Evolutionary conservation across 352 stramenopile species (phyloP), one percentile per base, ranked within the genome.

Genomic region (Phytopythium litorale): DNA sequence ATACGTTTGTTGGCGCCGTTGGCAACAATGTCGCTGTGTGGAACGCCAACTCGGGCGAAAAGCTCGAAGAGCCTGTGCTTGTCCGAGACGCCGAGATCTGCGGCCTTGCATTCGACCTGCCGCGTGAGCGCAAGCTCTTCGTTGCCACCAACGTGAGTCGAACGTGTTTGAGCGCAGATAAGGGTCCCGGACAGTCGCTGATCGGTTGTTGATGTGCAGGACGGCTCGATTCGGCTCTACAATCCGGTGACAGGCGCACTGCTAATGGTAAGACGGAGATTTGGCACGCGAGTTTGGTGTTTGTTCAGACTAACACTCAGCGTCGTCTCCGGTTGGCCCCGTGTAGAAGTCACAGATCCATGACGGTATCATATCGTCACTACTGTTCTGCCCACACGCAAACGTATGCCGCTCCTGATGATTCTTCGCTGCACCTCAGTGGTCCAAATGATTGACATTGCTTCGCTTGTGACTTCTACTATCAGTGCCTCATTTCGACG

Each of bases 121-220:
- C 81, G 40, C 75, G 81, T 3, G 70, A 91, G 40, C 68, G 81
- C 33, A 91, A 91, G 49, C 75, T 89, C 7, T 91, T 83, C 60
- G 64, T 89, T 6, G 79, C 81, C 5, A 91, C 81, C 0, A 89
- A 72, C 33, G 81, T 91, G 72, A 50, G 74, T 79, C 19, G 54
- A 8, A 21, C 13, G 16, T 4, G 19, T 7, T 46, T 12, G 21
- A 57, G 12, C 8, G 38, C 25, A 63, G 23, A 32, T 25, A 15
- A 8, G 35, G 15, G 38, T 54, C 16, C 3, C 35, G 2, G 35
- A 40, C 5, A 16, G 35, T 40, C 35, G 50, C 25, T 57, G 30
- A 21, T 35, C 7, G 37, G 19, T 23, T 63, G 16, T 19, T 46
- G 30, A 49, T 42, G 0, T 11, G 18, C 52, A 90, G 81, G 80